Base-by-base conservation (phyloP, 139 green algal genomes). In the Bryopsis sp. region DNA sequence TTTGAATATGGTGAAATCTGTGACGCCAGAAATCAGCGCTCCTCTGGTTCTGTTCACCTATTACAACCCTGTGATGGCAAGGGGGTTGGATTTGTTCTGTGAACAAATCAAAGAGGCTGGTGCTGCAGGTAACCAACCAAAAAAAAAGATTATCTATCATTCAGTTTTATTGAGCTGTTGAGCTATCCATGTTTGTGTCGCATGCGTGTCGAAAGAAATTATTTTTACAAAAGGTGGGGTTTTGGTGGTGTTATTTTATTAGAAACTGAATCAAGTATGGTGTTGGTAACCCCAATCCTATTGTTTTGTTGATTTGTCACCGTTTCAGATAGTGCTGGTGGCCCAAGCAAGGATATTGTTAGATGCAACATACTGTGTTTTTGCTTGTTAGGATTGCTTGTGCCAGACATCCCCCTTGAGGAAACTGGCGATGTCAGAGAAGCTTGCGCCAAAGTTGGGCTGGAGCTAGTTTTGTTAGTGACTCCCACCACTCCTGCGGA, bases 41-140 rank as follows among this genome's bases (percentile, higher is more conserved):
- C 92, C 93, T 5, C 70, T 99, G 1, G 84, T 99, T 8, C 76
- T 98, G 43, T 99, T 99, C 79, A 96, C 90, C 0, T 99, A 99
- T 76, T 98, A 86, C 85, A 99, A 99, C 76, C 95, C 95, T 39
- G 99, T 99, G 80, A 91, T 97, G 79, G 79, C 85, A 0, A 74
- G 86, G 1, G 90, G 90, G 1, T 72, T 90, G 33, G 84, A 96
- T 38, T 79, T 81, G 46, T 97, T 97, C 78, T 94, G 92, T 78
- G 31, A 68, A 31, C 78, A 91, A 22, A 83, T 88, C 46, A 92
- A 90, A 71, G 86, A 70, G 8, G 90, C 90, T n/a, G 95, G 95
- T 24, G 93, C 84, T 2, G 76, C 85, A 62, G 85, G 83, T 86
- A 58, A 1, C 6, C 35, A 7, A 26, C 37, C n/a, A 33, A 48